phyloP scores from a whole-genome alignment of 257 asterid species.

The Rauvolfia tetraphylla region DNA sequence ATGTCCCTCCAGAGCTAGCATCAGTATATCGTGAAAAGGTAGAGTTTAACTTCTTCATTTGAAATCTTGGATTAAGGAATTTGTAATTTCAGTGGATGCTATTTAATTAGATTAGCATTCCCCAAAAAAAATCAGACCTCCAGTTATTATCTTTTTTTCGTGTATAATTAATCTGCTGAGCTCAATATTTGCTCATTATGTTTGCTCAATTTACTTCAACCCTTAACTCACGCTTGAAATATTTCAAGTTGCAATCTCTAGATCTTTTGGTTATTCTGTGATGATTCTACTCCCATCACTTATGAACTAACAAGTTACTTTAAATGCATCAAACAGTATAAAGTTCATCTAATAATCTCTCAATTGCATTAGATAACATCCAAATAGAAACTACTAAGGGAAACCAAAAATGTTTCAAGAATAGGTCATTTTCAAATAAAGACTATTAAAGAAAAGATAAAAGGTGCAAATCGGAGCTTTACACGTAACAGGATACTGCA shows the following conservation, averaged over 20 bases:
- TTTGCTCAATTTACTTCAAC: neutral
- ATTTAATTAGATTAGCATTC: neutral
- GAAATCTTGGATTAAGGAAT: neutral
- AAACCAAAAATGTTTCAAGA: neutral
- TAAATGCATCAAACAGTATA: neutral
- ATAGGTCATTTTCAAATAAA: neutral
- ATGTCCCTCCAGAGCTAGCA: constrained; percentile 84
- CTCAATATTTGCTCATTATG: neutral
- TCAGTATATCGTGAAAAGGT: constrained; percentile 98
- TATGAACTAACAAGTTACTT: neutral
- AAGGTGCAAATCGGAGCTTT: neutral
- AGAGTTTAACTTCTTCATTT: constrained; percentile 8
- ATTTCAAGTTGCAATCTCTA: neutral
- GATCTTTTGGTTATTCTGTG: too few species aligned
- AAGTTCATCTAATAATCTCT: neutral
- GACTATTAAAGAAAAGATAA: neutral
- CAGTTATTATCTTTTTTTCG: neutral
- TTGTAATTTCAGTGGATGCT: neutral
- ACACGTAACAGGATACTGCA: neutral
- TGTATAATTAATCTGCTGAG: neutral
- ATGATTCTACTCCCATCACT: neutral
- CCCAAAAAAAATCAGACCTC: neutral
- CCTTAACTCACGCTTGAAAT: neutral
- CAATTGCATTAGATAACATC: neutral
- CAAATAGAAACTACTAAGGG: neutral